Percentiles rank a stretch among this genome's conserved stretches.
Conservation (phyloP, 1,284 basidiomycete species). For the Sporisorium sorghi region DNA sequence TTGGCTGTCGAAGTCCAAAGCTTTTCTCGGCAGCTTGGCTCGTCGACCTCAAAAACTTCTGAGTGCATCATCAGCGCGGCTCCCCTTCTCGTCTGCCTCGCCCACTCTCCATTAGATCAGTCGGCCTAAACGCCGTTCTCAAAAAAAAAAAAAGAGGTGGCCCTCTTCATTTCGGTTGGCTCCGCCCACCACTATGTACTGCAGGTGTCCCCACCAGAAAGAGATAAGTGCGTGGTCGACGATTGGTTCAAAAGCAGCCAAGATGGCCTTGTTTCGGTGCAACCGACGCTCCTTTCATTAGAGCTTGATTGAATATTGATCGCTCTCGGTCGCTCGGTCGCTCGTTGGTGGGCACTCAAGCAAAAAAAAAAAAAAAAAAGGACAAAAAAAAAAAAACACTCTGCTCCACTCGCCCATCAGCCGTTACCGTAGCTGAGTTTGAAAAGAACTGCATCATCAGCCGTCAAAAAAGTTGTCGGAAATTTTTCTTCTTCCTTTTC, state of each 20-base stretch:
- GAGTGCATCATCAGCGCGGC: not conserved
- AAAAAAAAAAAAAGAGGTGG: not conserved
- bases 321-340: not conserved
- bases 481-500: not conserved
- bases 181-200: not conserved
- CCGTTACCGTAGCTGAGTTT: slow-evolving; percentile 1
- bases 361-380: not conserved
- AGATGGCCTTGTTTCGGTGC: not conserved
- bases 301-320: not conserved
- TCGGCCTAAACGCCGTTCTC: not conserved
- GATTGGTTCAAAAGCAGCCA: slow-evolving; percentile 17
- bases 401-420: not conserved
- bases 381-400: not conserved
- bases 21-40: not conserved
- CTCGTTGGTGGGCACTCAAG: too few species aligned
- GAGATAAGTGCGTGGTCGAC: slow-evolving; percentile 19
- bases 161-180: not conserved
- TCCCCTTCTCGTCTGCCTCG: not conserved
- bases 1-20: slow-evolving; percentile 1
- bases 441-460: slow-evolving; percentile 12
- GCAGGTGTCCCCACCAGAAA: slow-evolving; percentile 14
- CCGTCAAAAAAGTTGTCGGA: slow-evolving; percentile 4
- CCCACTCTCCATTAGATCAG: not conserved
- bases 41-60: not conserved
- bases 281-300: not conserved